Evolutionary conservation across 139 green algal genomes (phyloP).

Genomic region (Coelastrella sp.): DNA sequence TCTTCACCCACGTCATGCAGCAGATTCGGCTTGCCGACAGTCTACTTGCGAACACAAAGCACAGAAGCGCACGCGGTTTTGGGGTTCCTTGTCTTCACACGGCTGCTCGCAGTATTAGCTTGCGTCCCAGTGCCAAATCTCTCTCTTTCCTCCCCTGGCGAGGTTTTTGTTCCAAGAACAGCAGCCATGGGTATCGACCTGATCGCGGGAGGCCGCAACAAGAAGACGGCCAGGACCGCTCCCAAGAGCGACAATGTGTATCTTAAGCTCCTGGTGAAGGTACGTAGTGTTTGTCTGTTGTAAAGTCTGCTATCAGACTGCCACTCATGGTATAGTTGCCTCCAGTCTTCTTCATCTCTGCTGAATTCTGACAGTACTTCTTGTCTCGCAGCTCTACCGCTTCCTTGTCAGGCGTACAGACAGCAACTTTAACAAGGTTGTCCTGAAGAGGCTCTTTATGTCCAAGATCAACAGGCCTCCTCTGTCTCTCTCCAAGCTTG

Average conservation of each 20-base stretch:
- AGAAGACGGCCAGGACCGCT: constrained; percentile 88
- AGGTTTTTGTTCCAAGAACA: constrained; percentile 15
- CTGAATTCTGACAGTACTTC: neutral
- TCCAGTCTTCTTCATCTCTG: neutral
- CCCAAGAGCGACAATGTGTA: constrained; percentile 99
- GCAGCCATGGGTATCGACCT: constrained; percentile 92
- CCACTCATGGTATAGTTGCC: neutral
- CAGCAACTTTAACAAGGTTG: constrained; percentile 97
- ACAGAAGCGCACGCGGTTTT: too few relatives aligned
- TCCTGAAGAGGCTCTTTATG: constrained; percentile 97
- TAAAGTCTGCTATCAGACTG: neutral
- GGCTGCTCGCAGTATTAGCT: constrained; percentile 1
- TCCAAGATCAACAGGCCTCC: constrained; percentile 95
- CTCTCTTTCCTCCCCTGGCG: constrained; percentile 23
- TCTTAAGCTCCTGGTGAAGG: constrained; percentile 99
- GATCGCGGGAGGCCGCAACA: constrained; percentile 95
- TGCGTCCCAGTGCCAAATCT: neutral
- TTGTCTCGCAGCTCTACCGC: constrained; percentile 92
- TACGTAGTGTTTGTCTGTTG: constrained; percentile 46
- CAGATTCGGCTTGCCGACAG: too few relatives aligned
- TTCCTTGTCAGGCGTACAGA: constrained; percentile 97
- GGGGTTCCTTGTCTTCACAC: neutral
- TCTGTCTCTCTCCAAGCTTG: constrained; percentile 95
- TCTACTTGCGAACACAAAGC: too few relatives aligned
- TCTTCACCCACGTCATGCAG: too few relatives aligned